Conservation (phyloP, 805 yeast species). For the Candida oleophila region DNA sequence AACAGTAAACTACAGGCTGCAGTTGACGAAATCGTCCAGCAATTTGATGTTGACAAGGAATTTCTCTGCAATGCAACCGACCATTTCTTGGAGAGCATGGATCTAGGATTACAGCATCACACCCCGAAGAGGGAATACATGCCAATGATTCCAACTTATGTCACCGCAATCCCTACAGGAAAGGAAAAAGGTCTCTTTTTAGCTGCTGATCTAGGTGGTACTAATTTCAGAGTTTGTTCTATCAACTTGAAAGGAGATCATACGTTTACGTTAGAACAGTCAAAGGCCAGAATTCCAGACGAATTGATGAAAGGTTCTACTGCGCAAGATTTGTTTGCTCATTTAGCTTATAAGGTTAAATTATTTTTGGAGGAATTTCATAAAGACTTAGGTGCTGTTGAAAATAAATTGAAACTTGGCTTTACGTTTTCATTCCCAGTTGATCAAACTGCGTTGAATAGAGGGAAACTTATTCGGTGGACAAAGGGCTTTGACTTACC, state of each 20-base stretch:
- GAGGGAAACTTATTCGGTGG: slow-evolving; percentile 89
- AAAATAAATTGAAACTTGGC: slow-evolving; percentile 63
- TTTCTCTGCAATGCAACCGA: slow-evolving; percentile 48
- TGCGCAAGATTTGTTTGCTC: slow-evolving; percentile 66
- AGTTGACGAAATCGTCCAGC: slow-evolving; percentile 35
- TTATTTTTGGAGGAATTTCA: slow-evolving; percentile 70
- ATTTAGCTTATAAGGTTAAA: slow-evolving; percentile 69
- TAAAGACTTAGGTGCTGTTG: slow-evolving; percentile 33
- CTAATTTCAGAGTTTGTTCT: slow-evolving; percentile 93
- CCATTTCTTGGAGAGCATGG: slow-evolving; percentile 60
- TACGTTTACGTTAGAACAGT: slow-evolving; percentile 73
- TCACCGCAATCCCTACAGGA: slow-evolving; percentile 83
- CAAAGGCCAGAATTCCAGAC: slow-evolving; percentile 75
- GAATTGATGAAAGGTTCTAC: slow-evolving; percentile 68
- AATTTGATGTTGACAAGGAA: slow-evolving; percentile 43
- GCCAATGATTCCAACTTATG: slow-evolving; percentile 94
- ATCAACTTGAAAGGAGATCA: slow-evolving; percentile 74
- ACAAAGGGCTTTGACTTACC: slow-evolving; percentile 89
- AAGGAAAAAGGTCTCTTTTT: slow-evolving; percentile 76
- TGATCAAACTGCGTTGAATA: slow-evolving; percentile 73
- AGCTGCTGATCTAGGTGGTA: slow-evolving; percentile 96
- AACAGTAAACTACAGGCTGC: slow-evolving; percentile 22
- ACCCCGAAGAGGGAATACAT: slow-evolving; percentile 40
- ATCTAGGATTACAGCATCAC: slow-evolving; percentile 52
- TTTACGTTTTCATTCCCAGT: slow-evolving; percentile 96